phyloP scores from a whole-genome alignment of 306 rosid species.

The Luffa aegyptiaca region DNA sequence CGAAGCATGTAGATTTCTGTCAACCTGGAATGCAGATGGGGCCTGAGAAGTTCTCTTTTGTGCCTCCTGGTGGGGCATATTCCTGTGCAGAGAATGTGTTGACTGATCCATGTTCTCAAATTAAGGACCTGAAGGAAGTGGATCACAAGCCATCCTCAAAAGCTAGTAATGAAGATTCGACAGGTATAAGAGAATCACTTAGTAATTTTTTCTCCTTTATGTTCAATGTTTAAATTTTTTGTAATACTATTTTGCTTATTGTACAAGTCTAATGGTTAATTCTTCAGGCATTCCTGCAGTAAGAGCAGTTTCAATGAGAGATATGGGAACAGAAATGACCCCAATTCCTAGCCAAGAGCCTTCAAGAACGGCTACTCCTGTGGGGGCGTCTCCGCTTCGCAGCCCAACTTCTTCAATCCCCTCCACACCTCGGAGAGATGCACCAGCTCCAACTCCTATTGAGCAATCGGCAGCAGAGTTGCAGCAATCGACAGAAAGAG shows the following conservation, averaged over 20 bases:
- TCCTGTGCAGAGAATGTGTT: conserved; percentile 30
- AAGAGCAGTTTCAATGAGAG: conserved; percentile 94
- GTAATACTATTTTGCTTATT: not conserved
- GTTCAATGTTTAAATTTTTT: not conserved
- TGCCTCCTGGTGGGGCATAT: conserved; percentile 36
- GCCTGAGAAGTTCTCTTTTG: conserved; percentile 64
- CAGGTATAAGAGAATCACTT: conserved; percentile 37
- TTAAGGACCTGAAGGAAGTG: conserved; percentile 51
- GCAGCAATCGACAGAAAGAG: conserved; percentile 24
- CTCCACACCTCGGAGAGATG: conserved; percentile 76
- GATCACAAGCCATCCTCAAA: conserved; percentile 22
- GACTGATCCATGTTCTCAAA: conserved; percentile 40
- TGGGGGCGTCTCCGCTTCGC: conserved; percentile 71
- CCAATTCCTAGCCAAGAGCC: conserved; percentile 91
- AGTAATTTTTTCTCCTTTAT: not conserved
- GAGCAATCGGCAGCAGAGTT: conserved; percentile 24
- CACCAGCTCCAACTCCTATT: conserved; percentile 57
- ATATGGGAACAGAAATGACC: conserved; percentile 99
- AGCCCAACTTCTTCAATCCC: conserved; percentile 79
- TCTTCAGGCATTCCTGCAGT: conserved; percentile 53
- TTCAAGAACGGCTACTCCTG: conserved; percentile 80
- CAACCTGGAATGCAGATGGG: conserved; percentile 47
- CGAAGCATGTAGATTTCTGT: conserved; percentile 70
- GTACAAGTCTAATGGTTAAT: not conserved
- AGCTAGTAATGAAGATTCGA: conserved; percentile 25